Evolutionary conservation across 805 yeast species (phyloP).

Genomic region (Nakazawaea anatomiae): DNA sequence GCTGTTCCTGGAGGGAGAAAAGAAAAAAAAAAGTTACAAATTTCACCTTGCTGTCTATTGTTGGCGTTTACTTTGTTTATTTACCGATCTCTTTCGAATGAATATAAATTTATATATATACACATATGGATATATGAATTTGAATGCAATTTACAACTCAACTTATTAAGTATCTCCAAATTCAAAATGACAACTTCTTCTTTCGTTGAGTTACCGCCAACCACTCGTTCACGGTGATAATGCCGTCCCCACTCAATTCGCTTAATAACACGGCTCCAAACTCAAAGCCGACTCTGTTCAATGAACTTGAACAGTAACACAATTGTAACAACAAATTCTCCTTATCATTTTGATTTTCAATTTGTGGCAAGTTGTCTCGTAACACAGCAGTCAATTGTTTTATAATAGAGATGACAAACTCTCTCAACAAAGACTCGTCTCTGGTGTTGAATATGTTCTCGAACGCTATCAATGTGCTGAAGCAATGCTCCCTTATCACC

Average conservation of each 20-base stretch:
- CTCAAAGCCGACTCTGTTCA: conserved; percentile 65
- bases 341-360: conserved; percentile 33
- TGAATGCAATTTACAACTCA: background rate
- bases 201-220: conserved; percentile 35
- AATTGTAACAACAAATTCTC: conserved; percentile 77
- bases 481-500: conserved; percentile 76
- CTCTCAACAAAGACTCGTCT: conserved; percentile 21
- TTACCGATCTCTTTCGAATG: too few species aligned
- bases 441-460: conserved; percentile 52
- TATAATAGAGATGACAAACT: conserved; percentile 30
- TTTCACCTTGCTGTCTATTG: background rate
- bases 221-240: conserved; percentile 37
- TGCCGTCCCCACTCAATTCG: conserved; percentile 24
- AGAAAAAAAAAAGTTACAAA: background rate
- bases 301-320: conserved; percentile 82
- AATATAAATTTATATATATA: too few species aligned
- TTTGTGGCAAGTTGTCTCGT: conserved; percentile 23
- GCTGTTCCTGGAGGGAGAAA: background rate
- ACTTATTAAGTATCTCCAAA: background rate
- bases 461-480: conserved; percentile 63
- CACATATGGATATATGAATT: too few species aligned
- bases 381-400: conserved; percentile 25
- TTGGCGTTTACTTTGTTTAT: background rate
- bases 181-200: conserved; percentile 22
- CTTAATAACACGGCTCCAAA: conserved; percentile 52